Percentiles rank a stretch among this genome's conserved stretches.
Evolutionary conservation across 2,329 filamentous ascomycete genomes (phyloP).

Genomic region (Aurifilum marmelostoma): DNA sequence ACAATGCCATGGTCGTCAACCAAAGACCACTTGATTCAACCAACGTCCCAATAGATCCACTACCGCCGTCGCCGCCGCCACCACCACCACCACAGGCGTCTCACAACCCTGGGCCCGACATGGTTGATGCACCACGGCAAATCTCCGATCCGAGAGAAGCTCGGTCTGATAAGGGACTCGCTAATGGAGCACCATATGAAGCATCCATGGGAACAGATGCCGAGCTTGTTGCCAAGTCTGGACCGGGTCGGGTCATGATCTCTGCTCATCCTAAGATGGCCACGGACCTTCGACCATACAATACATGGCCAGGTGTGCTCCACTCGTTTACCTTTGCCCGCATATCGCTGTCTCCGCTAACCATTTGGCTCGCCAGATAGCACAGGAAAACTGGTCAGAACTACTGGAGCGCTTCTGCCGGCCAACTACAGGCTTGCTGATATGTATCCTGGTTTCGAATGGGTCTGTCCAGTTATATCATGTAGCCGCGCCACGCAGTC

Average conservation of each 20-base stretch:
- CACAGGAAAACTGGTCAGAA: background rate
- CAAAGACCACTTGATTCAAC: background rate
- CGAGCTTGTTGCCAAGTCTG: background rate
- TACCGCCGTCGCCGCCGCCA: too few relatives aligned
- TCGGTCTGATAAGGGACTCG: background rate
- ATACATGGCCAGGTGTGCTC: constrained; percentile 21
- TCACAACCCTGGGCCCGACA: background rate
- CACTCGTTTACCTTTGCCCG: background rate
- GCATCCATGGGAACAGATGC: background rate
- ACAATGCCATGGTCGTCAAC: constrained; percentile 13
- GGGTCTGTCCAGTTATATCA: constrained; percentile 18
- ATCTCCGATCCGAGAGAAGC: too few relatives aligned
- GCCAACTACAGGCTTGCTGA: constrained; percentile 4
- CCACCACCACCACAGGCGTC: too few relatives aligned
- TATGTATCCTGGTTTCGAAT: constrained; percentile 9
- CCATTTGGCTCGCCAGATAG: background rate
- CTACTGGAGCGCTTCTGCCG: constrained; percentile 15
- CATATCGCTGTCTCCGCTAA: background rate
- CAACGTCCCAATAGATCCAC: constrained; percentile 1
- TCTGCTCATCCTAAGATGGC: constrained; percentile 12
- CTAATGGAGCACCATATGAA: background rate
- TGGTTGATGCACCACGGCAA: background rate
- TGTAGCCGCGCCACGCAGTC: constrained; percentile 1
- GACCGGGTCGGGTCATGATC: background rate
- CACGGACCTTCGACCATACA: constrained; percentile 19